Conservation (phyloP, 352 stramenopile species). For the Blastocystis sp. region DNA sequence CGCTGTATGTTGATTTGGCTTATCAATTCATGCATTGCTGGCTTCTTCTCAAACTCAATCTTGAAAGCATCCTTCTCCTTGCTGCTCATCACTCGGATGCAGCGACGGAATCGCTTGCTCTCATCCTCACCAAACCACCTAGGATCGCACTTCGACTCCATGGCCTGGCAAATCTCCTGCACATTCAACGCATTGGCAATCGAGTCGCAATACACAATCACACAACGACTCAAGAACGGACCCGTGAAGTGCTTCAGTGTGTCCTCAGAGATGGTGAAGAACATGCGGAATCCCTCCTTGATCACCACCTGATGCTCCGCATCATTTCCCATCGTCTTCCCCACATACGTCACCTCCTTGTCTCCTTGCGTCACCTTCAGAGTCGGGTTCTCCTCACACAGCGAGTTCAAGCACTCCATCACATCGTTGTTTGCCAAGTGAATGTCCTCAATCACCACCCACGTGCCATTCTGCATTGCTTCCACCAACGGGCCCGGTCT, state of each 20-base stretch:
- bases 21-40: neutral
- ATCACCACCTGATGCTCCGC: no score
- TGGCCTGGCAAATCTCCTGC: neutral
- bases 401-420: neutral
- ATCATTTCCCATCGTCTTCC: neutral
- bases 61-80: neutral
- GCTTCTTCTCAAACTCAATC: conserved; percentile 17
- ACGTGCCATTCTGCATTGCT: neutral
- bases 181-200: neutral
- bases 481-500: neutral
- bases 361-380: neutral
- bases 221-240: neutral
- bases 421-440: neutral
- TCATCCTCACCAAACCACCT: neutral
- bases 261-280: neutral
- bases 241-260: neutral
- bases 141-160: neutral
- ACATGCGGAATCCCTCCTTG: neutral
- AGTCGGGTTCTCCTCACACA: neutral
- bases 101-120: neutral
- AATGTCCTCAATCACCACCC: neutral
- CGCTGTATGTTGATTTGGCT: neutral
- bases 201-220: neutral
- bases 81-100: neutral
- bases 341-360: neutral